Conservation (phyloP, 1,139 yeast genomes). For the Yamadazyma jaroonii region DNA sequence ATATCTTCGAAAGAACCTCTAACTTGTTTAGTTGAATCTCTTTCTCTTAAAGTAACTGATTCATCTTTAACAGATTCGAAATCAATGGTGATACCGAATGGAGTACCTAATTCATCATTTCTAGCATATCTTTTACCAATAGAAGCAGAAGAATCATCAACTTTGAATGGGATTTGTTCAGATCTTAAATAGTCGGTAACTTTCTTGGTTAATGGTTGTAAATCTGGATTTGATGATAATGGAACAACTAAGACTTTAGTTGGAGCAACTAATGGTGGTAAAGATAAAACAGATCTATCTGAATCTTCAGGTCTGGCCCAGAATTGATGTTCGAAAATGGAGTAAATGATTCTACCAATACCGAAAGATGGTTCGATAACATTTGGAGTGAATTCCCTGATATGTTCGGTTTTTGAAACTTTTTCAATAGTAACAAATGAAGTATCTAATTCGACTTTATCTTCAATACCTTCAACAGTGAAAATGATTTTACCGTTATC, state of each 20-base stretch:
- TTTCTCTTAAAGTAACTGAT: constrained; percentile 93
- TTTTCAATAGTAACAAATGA: constrained; percentile 73
- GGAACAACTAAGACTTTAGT: constrained; percentile 96
- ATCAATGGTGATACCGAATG: constrained; percentile 97
- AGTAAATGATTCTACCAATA: constrained; percentile 94
- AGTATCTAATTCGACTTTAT: constrained; percentile 64
- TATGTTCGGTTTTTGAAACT: constrained; percentile 79
- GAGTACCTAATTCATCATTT: constrained; percentile 99
- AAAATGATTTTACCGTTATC: constrained; percentile 64
- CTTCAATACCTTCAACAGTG: constrained; percentile 59
- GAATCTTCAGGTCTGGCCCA: constrained; percentile 93
- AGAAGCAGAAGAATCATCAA: constrained; percentile 96
- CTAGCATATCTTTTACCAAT: constrained; percentile 99
- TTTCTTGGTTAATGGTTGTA: constrained; percentile 71
- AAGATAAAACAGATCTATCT: constrained; percentile 87
- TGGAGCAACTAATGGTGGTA: constrained; percentile 96
- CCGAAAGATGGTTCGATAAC: constrained; percentile 99
- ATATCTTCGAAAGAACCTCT: constrained; percentile 86
- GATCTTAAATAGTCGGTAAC: constrained; percentile 70
- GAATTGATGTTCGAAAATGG: constrained; percentile 90
- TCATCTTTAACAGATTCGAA: constrained; percentile 89
- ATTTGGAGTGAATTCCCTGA: constrained; percentile 94
- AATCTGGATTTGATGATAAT: constrained; percentile 77
- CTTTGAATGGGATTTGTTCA: constrained; percentile 88
- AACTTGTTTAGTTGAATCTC: constrained; percentile 96